A percentile compares a stretch with the other conserved stretches of the same genome.
Conservation (phyloP, 805 yeast genomes). For the Cyberlindnera misumaiensis region DNA sequence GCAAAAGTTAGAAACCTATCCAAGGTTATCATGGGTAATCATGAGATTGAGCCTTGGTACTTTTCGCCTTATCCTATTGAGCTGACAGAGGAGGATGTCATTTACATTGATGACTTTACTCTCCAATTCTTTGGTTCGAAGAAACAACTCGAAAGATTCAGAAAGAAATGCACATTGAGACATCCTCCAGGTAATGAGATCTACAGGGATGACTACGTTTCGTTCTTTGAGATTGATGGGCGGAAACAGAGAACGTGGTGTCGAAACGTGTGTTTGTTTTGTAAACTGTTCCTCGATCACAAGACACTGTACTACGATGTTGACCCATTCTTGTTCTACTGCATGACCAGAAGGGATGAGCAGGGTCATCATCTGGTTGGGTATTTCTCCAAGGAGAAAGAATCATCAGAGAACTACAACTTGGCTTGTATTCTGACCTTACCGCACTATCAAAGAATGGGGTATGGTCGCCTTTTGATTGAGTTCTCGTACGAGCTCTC, state of each 20-base stretch:
- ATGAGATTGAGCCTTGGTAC: slow-evolving; percentile 97
- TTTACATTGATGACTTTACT: slow-evolving; percentile 89
- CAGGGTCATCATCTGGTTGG: slow-evolving; percentile 96
- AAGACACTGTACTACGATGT: slow-evolving; percentile 96
- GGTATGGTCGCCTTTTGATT: slow-evolving; percentile 85
- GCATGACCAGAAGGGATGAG: slow-evolving; percentile 88
- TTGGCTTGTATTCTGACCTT: slow-evolving; percentile 95
- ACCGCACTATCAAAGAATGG: slow-evolving; percentile 95
- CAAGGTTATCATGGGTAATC: slow-evolving; percentile 78
- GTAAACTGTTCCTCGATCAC: slow-evolving; percentile 89
- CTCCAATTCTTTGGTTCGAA: slow-evolving; percentile 81
- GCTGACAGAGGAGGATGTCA: slow-evolving; percentile 82
- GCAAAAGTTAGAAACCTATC: slow-evolving; percentile 84
- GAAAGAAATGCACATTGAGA: slow-evolving; percentile 78
- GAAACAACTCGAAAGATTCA: slow-evolving; percentile 88
- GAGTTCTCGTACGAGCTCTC: slow-evolving; percentile 92
- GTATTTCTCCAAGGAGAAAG: slow-evolving; percentile 94
- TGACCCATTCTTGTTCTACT: slow-evolving; percentile 92
- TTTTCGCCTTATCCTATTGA: slow-evolving; percentile 96
- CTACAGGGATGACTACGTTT: slow-evolving; percentile 84
- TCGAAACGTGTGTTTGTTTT: slow-evolving; percentile 84
- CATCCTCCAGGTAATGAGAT: slow-evolving; percentile 99
- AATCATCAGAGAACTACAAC: slow-evolving; percentile 89
- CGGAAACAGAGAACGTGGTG: slow-evolving; percentile 96
- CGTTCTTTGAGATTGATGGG: slow-evolving; percentile 97